Evolutionary conservation across 192 early-diverging fungal species (phyloP), one percentile per base, ranked within the genome.

Genomic region (Gonapodya sp.): DNA sequence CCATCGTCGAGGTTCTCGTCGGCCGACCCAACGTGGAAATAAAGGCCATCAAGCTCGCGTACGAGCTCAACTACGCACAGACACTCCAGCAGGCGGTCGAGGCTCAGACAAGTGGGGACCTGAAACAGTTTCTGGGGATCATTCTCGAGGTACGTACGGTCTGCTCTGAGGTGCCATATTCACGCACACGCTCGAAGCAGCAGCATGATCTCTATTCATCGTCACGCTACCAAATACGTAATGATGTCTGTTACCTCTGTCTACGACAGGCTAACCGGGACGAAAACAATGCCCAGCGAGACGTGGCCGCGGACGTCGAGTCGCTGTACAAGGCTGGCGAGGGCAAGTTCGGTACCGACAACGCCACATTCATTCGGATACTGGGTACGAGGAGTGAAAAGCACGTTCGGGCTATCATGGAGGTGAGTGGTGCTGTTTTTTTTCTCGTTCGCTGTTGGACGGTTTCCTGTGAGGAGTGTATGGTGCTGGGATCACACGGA

Each of bases 1-100:
- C 80, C 14, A 64, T 88, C 46, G 83, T 88, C 31, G 87, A 88
- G 79, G 84, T 87, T 18, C 46, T 88, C n/a, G 84, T 83, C 35
- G 87, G 87, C n/a, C 81, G 87, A n/a, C 85, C 87, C 73, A 87
- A 86, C 79, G 80, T 79, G 36, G 87, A 88, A 79, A 84, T 88
- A 72, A 32, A 36, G n/a, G 84, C 81, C 36, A 87, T 88, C 80
- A 81, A 82, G 35, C 31, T 83, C n/a, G 83, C 84, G 0, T 88
- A 88, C 82, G 18, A 73, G 18, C 18, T 24, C 36, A 81, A 64
- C 32, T 88, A 73, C 78, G 18, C 34, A 1, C 81, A 86, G 37
- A 78, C 84, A 33, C 82, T 88, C 0, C 82, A 83, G 74, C 0
- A 34, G 0, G 83, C 72, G 30, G 81, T 88, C 18, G 31, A 80